phyloP scores from a whole-genome alignment of 2,329 filamentous ascomycete genomes.

The Fusarium subtropicale region DNA sequence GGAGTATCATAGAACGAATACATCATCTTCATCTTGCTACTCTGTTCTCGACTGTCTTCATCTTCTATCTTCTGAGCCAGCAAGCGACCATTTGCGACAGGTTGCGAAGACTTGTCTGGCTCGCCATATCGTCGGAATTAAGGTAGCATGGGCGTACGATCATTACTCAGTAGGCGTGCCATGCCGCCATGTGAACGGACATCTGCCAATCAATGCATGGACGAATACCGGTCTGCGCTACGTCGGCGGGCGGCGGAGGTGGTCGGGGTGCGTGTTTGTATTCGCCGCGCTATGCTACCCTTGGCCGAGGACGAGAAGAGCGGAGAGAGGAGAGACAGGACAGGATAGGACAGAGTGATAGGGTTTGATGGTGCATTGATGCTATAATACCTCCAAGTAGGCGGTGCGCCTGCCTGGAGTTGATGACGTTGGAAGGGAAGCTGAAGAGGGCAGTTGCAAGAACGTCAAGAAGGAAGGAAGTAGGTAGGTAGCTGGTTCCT shows the following conservation, averaged over 20 bases:
- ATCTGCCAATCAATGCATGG: slow-evolving; percentile 28
- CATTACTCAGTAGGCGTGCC: slow-evolving; percentile 25
- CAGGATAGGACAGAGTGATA: slow-evolving; percentile 13
- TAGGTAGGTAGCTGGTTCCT: slow-evolving; percentile 13
- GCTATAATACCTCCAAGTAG: slow-evolving; percentile 11
- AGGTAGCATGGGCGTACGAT: slow-evolving; percentile 25
- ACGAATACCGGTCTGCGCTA: slow-evolving; percentile 16
- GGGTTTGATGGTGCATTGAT: slow-evolving; percentile 6
- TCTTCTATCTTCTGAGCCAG: slow-evolving; percentile 16
- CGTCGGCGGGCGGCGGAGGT: slow-evolving; percentile 20
- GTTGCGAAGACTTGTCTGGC: slow-evolving; percentile 27
- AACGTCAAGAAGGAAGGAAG: slow-evolving; percentile 14
- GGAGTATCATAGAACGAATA: neutral
- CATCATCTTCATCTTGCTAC: neutral
- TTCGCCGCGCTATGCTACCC: slow-evolving; percentile 32
- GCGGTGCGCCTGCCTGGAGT: slow-evolving; percentile 4
- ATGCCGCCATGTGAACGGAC: slow-evolving; percentile 21
- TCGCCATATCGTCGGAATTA: slow-evolving; percentile 32
- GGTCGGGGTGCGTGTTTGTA: slow-evolving; percentile 31
- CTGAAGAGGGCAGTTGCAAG: slow-evolving; percentile 13
- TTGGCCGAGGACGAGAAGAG: slow-evolving; percentile 23
- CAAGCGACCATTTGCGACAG: slow-evolving; percentile 18
- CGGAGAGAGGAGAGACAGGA: slow-evolving; percentile 11
- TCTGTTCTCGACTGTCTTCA: slow-evolving; percentile 20
- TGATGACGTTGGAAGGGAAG: slow-evolving; percentile 15